Conservation (phyloP, 768 basidiomycete genomes). For the Pluteus cervinus region DNA sequence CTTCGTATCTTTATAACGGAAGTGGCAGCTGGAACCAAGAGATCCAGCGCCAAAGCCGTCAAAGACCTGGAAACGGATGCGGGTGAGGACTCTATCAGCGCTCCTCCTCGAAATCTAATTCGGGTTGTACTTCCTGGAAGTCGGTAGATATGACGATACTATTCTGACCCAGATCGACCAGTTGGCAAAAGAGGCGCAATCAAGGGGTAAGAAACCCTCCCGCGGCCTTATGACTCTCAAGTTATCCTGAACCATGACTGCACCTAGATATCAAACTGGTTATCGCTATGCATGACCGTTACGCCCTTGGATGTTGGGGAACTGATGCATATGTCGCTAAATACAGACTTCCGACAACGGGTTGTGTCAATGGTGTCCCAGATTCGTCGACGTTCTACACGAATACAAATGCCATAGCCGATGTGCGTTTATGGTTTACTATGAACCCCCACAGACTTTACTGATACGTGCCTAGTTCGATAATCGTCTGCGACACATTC, state of each 20-base stretch:
- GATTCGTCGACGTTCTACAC: slow-evolving; percentile 19
- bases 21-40: slow-evolving; percentile 16
- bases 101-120: neutral
- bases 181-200: slow-evolving; percentile 17
- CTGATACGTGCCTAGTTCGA: slow-evolving; percentile 11
- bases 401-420: slow-evolving; percentile 17
- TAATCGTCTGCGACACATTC: slow-evolving; percentile 17
- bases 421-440: slow-evolving; percentile 8
- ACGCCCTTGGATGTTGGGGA: slow-evolving; percentile 21
- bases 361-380: slow-evolving; percentile 18
- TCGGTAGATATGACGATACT: slow-evolving; percentile 18
- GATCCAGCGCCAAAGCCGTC: slow-evolving; percentile 15
- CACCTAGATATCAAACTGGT: slow-evolving; percentile 18
- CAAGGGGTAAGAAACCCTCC: slow-evolving; percentile 12
- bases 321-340: slow-evolving; percentile 20
- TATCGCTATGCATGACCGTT: slow-evolving; percentile 21
- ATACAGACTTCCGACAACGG: slow-evolving; percentile 15
- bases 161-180: slow-evolving; percentile 17
- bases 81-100: slow-evolving; percentile 6
- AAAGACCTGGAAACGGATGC: slow-evolving; percentile 18
- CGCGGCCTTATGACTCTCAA: neutral
- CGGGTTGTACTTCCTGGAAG: slow-evolving; percentile 5
- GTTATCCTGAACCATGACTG: neutral
- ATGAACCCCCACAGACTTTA: neutral
- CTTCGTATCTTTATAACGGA: slow-evolving; percentile 18